Evolutionary conservation across 345 rosid species (phyloP).

Genomic region (Salix dunnii): DNA sequence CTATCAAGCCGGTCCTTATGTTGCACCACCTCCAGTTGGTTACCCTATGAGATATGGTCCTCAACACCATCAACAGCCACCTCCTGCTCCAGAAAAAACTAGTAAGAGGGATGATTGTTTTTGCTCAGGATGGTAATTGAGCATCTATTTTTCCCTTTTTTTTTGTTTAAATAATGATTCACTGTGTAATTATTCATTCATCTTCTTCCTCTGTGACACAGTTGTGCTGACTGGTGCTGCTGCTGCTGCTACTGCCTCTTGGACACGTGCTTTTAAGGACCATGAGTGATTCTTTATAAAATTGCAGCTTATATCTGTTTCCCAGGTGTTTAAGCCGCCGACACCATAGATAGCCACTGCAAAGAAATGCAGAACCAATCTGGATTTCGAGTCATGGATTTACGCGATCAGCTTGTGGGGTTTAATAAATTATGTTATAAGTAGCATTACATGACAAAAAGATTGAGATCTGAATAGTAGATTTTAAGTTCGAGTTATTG

Average conservation of each 20-base stretch:
- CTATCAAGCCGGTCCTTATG: slow-evolving; percentile 6
- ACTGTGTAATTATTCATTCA: too few relatives aligned
- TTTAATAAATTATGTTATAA: too few relatives aligned
- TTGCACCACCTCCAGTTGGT: slow-evolving; percentile 22
- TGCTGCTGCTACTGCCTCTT: slow-evolving; percentile 6
- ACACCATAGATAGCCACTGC: slow-evolving; percentile 5
- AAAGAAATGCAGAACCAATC: slow-evolving; percentile 5
- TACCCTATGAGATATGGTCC: slow-evolving; percentile 18
- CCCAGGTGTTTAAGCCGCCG: neutral
- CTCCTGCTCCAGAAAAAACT: neutral
- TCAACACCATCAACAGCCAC: neutral
- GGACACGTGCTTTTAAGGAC: slow-evolving; percentile 18
- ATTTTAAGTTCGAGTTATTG: too few relatives aligned
- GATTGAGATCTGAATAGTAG: too few relatives aligned
- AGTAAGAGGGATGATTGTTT: slow-evolving; percentile 8
- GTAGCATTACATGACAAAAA: too few relatives aligned
- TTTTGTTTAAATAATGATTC: neutral
- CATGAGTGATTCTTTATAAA: neutral
- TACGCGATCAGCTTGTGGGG: too few relatives aligned
- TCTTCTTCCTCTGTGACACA: neutral
- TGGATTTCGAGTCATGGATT: too few relatives aligned
- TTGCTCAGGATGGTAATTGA: slow-evolving; percentile 14
- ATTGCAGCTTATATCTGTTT: neutral
- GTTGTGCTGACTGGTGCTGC: slow-evolving; percentile 26
- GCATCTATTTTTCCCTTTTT: neutral